A percentile compares a stretch with the other conserved stretches of the same genome.
Evolutionary conservation across 108 stramenopile species (phyloP).

Genomic region (Cylindrotheca closterium): DNA sequence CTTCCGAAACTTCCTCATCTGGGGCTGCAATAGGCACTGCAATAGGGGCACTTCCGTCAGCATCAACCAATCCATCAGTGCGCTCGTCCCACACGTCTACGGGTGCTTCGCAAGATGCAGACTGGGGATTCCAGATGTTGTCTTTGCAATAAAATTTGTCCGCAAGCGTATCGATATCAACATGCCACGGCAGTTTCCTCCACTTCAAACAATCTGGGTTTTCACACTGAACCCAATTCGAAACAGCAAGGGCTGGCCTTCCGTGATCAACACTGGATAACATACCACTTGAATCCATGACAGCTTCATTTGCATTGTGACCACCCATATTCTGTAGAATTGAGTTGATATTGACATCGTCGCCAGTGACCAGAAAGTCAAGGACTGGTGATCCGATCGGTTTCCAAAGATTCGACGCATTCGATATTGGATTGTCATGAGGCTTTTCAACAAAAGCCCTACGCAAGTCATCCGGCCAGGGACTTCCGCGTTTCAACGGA

Average conservation of each 20-base stretch:
- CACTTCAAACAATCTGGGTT: conserved; percentile 86
- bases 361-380: conserved; percentile 83
- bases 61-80: conserved; percentile 30
- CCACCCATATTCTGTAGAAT: conserved; percentile 43
- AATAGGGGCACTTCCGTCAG: conserved; percentile 18
- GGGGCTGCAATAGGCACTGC: neutral
- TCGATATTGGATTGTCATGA: conserved; percentile 2
- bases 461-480: conserved; percentile 70
- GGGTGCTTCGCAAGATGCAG: conserved; percentile 65
- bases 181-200: conserved; percentile 87
- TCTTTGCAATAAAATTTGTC: conserved; percentile 87
- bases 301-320: neutral
- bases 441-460: conserved; percentile 48
- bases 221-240: conserved; percentile 93
- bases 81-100: conserved; percentile 84
- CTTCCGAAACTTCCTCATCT: neutral
- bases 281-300: conserved; percentile 35
- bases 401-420: conserved; percentile 37
- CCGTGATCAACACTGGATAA: conserved; percentile 79
- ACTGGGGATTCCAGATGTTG: conserved; percentile 75
- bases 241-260: conserved; percentile 84
- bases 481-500: conserved; percentile 72
- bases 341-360: conserved; percentile 59
- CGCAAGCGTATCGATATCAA: conserved; percentile 77
- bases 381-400: conserved; percentile 86